Evolutionary conservation across 345 rosid genomes (phyloP).

Genomic region (Draba incana): DNA sequence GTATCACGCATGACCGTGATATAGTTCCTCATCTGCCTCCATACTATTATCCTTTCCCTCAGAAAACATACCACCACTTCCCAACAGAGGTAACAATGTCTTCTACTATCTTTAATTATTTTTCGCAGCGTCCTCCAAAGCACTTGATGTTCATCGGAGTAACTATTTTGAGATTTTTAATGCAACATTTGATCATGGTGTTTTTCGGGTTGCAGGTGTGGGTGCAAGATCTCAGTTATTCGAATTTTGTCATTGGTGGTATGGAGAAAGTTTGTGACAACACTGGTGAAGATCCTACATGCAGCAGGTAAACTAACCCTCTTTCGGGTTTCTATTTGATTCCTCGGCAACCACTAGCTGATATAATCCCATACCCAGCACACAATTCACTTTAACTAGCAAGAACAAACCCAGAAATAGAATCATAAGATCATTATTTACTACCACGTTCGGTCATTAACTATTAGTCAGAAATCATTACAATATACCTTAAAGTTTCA

Average conservation of each 20-base stretch:
- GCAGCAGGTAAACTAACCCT: slow-evolving; percentile 60
- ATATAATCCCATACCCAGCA: not conserved
- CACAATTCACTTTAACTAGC: not conserved
- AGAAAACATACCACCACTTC: slow-evolving; percentile 95
- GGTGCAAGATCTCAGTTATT: slow-evolving; percentile 27
- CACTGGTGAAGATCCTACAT: slow-evolving; percentile 77
- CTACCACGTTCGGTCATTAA: not conserved
- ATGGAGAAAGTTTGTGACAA: slow-evolving; percentile 75
- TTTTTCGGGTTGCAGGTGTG: slow-evolving; percentile 35
- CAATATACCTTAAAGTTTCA: too few relatives aligned
- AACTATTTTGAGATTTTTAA: not conserved
- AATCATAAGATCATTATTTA: slow-evolving; percentile 15
- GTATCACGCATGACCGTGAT: slow-evolving; percentile 84
- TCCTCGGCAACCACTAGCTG: not conserved
- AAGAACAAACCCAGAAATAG: slow-evolving; percentile 1
- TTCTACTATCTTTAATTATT: not conserved
- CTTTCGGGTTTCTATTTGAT: not conserved
- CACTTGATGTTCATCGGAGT: slow-evolving; percentile 13
- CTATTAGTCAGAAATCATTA: too few relatives aligned
- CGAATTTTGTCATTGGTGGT: slow-evolving; percentile 34
- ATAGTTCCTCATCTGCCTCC: slow-evolving; percentile 97
- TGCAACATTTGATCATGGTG: slow-evolving; percentile 11
- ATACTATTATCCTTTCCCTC: slow-evolving; percentile 65
- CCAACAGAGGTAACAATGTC: slow-evolving; percentile 75
- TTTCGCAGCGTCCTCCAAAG: not conserved